A percentile compares a stretch with the other conserved stretches of the same genome.
phyloP scores from a whole-genome alignment of 257 asterid species.

The Solanum rostratum region DNA sequence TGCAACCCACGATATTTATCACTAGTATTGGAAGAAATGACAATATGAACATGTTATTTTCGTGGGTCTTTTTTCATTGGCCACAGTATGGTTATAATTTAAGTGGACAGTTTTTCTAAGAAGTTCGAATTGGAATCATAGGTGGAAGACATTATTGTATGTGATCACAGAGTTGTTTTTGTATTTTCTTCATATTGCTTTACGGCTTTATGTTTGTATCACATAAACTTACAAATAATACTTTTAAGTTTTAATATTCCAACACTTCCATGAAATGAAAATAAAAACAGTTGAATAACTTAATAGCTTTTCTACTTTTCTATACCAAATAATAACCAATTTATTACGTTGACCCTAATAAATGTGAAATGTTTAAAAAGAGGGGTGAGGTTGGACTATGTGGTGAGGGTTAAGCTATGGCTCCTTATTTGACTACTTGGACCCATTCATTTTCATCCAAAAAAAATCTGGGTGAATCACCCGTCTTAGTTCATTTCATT shows the following conservation, averaged over 20 bases:
- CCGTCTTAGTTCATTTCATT: neutral
- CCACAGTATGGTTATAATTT: neutral
- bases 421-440: neutral
- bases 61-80: neutral
- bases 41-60: neutral
- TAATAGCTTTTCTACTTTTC: neutral
- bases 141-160: neutral
- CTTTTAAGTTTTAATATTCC: neutral
- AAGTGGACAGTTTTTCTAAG: no score
- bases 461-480: neutral
- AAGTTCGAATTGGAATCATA: neutral
- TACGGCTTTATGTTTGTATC: neutral
- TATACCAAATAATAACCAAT: neutral
- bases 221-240: neutral
- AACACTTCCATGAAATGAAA: neutral
- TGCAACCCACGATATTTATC: no score
- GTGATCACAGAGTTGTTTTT: neutral
- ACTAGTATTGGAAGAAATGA: neutral
- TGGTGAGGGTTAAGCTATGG: neutral
- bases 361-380: neutral
- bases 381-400: neutral
- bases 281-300: neutral
- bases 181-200: neutral
- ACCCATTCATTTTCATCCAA: neutral
- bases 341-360: neutral